Conservation (phyloP, 139 green algal genomes). For the Coelastrella sp. region DNA sequence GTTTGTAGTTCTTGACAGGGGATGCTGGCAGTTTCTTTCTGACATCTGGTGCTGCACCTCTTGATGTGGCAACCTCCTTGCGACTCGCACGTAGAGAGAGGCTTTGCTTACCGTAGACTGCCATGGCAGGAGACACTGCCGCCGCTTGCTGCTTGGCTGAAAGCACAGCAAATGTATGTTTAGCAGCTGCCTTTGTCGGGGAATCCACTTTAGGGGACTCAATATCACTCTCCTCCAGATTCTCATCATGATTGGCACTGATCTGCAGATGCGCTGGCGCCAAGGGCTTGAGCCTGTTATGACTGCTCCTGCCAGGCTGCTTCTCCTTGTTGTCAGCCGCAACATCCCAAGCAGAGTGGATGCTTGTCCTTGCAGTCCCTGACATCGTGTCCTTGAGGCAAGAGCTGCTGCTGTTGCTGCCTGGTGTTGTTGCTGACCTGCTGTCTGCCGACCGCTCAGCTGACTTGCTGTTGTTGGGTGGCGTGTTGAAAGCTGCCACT, state of each 20-base stretch:
- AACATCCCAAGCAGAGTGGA: neutral
- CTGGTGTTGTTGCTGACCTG: neutral
- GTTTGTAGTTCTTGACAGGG: neutral
- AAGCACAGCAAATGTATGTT: neutral
- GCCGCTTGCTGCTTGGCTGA: neutral
- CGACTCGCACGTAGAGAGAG: neutral
- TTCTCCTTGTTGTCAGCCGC: neutral
- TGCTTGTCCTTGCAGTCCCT: neutral
- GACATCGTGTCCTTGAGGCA: neutral
- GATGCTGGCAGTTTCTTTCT: neutral
- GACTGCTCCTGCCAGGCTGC: too few species aligned
- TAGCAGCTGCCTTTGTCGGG: neutral
- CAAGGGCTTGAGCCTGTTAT: neutral
- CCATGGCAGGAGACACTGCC: neutral
- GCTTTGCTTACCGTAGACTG: neutral
- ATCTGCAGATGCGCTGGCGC: slow-evolving; percentile 16
- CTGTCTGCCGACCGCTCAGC: neutral
- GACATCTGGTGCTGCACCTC: neutral
- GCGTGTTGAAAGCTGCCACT: neutral
- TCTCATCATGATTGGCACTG: neutral
- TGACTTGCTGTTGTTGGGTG: neutral
- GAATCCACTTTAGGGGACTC: slow-evolving; percentile 24
- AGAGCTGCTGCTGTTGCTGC: neutral
- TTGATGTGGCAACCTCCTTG: neutral
- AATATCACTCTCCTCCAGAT: slow-evolving; percentile 9